phyloP scores from a whole-genome alignment of 2,329 filamentous ascomycete species.

The Talaromyces islandicus region DNA sequence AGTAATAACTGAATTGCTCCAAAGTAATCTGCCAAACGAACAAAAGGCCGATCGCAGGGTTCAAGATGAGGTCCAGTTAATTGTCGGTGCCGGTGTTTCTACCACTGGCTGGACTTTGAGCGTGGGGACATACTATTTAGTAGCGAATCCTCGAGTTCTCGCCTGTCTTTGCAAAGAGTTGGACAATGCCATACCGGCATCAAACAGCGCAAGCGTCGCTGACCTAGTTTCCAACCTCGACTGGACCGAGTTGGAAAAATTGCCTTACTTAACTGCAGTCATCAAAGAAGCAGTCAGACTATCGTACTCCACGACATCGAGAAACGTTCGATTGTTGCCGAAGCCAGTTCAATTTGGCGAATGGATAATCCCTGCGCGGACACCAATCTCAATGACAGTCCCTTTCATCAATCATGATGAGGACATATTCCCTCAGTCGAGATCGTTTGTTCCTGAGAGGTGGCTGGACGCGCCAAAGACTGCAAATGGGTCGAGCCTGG shows the following conservation, averaged over 20 bases:
- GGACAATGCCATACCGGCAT: conserved; percentile 16
- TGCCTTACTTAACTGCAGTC: conserved; percentile 21
- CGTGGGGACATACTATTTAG: conserved; percentile 21
- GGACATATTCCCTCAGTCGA: conserved; percentile 21
- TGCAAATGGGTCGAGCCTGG: conserved; percentile 11
- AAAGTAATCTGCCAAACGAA: background rate
- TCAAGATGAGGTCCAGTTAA: conserved; percentile 3
- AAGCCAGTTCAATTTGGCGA: conserved; percentile 2
- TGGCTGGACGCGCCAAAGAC: conserved; percentile 19
- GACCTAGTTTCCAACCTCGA: background rate
- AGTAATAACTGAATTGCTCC: background rate
- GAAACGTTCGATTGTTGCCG: background rate
- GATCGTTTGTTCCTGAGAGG: conserved; percentile 21
- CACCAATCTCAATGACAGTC: conserved; percentile 11
- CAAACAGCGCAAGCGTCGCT: background rate
- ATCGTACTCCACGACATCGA: background rate
- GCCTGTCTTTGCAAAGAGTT: conserved; percentile 16
- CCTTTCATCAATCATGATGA: conserved; percentile 19
- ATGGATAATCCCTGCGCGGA: conserved; percentile 13
- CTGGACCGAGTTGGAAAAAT: conserved; percentile 18
- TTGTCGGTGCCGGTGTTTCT: conserved; percentile 19
- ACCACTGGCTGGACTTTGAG: conserved; percentile 20
- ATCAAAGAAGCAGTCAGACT: conserved; percentile 7
- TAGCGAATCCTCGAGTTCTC: conserved; percentile 16
- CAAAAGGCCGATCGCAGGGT: background rate